Evolutionary conservation across 2,329 filamentous ascomycete species (phyloP).

Genomic region (Nemania serpens): DNA sequence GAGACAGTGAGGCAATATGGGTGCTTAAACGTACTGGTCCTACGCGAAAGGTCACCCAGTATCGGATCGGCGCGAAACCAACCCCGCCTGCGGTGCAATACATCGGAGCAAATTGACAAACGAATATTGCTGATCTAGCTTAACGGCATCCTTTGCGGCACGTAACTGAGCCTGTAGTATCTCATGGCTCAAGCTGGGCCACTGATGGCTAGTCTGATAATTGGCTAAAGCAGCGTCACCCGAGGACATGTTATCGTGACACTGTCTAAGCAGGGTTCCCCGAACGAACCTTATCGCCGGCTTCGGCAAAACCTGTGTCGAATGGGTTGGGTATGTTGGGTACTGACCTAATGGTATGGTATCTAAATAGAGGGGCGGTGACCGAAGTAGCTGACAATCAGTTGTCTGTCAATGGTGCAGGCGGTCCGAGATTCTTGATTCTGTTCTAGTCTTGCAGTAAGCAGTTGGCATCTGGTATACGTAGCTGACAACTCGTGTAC

Average conservation of each 20-base stretch:
- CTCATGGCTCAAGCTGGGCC: not conserved
- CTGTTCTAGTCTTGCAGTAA: not conserved
- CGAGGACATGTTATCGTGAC: not conserved
- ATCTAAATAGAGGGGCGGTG: slow-evolving; percentile 4
- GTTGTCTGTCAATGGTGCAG: not conserved
- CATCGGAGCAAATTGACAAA: slow-evolving; percentile 3
- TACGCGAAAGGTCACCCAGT: not conserved
- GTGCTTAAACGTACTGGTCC: too few species aligned
- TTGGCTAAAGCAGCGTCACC: slow-evolving; percentile 22
- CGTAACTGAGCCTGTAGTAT: slow-evolving; percentile 3
- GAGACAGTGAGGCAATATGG: slow-evolving; percentile 6
- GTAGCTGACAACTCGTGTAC: too few species aligned
- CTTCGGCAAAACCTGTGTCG: slow-evolving; percentile 17
- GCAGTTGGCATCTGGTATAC: not conserved
- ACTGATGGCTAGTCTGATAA: not conserved
- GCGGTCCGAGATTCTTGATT: not conserved
- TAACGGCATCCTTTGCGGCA: slow-evolving; percentile 10
- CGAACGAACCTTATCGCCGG: slow-evolving; percentile 26
- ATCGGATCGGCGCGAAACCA: slow-evolving; percentile 16
- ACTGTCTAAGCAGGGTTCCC: slow-evolving; percentile 2
- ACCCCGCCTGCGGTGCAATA: slow-evolving; percentile 4
- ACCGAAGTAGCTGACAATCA: slow-evolving; percentile 8
- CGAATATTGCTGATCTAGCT: slow-evolving; percentile 5
- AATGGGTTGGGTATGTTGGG: too few species aligned
- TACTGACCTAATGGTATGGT: not conserved